Base-by-base conservation (phyloP, 2,329 filamentous ascomycete species). In the Eutypa lata region DNA sequence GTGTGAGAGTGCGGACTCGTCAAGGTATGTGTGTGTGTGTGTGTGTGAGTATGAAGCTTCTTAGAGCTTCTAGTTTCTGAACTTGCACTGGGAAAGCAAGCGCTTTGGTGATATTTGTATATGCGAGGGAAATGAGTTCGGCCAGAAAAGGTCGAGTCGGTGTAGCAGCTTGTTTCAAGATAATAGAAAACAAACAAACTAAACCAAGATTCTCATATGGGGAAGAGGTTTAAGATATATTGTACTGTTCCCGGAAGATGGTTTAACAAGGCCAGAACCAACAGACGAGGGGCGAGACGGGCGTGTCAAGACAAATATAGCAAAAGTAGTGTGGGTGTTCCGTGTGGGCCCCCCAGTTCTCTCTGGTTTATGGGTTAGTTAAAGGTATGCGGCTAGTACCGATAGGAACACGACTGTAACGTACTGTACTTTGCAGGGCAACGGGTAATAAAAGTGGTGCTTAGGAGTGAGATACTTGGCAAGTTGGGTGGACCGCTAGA, bases 1-100 rank as follows among this genome's bases (percentile, higher is more conserved):
- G 47, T 62, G 60, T 31, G 35, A 35, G 37, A 6, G 26, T 31
- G 26, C 6, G 26, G 26, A 31, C 6, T 38, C 35, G 35, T 38
- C 7, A 35, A 38, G 31, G 43, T 48, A 18, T 48, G 40, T 35
- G 45, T 53, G 35, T 40, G 50, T 47, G 50, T 49, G 47, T 19
- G 45, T 48, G 52, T 26, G 22, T 38, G 46, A 31, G 44, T 37
- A 16, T 21, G 21, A 21, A 38, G 48, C 33, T 31, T 31, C 26
- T 6, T 5, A 31, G 10, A 31, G 26, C 26, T 31, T 31, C 26
- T 31, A 10, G 6, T 31, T 31, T 5, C 10, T 10, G 6, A 10
- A 31, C 10, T 5, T 31, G 26, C 6, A 31, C 26, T 31, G 26
- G 26, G 10, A 10, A 5, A 31, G 26, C 6, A 31, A 10, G 26